Conservation (phyloP, 805 yeast genomes). For the Cyberlindnera bimundalis region DNA sequence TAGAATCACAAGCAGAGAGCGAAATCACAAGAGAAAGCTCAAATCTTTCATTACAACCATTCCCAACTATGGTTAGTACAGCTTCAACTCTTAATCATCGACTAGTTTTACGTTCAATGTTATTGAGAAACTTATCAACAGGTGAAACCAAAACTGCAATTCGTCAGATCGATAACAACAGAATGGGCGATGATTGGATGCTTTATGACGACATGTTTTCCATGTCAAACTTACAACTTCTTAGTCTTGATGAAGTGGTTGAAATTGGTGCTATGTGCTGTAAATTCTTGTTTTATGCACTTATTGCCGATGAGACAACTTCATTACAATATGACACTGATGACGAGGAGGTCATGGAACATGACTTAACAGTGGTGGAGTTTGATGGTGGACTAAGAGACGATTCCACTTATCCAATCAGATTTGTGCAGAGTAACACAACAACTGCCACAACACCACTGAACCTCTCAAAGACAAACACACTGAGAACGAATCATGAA, state of each 20-base stretch:
- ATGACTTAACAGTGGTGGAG: constrained; percentile 27
- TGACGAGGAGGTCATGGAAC: constrained; percentile 18
- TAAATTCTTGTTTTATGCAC: constrained; percentile 33
- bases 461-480: constrained; percentile 23
- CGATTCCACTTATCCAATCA: constrained; percentile 12
- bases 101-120: constrained; percentile 21
- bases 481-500: constrained; percentile 20
- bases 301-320: constrained; percentile 6
- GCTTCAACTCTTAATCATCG: constrained; percentile 11
- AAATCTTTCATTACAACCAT: constrained; percentile 13
- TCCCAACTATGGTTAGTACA: constrained; percentile 18
- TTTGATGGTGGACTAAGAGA: constrained; percentile 22
- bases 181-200: constrained; percentile 38
- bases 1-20: constrained; percentile 4
- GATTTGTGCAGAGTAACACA: constrained; percentile 20
- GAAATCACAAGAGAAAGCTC: constrained; percentile 5
- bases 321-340: constrained; percentile 2
- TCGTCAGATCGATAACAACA: constrained; percentile 22
- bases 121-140: constrained; percentile 20
- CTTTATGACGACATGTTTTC: constrained; percentile 37
- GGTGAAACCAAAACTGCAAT: constrained; percentile 25
- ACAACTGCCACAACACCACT: constrained; percentile 22
- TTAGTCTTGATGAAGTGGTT: constrained; percentile 33
- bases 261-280: constrained; percentile 27
- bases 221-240: constrained; percentile 34